Evolutionary conservation across 129 eudicot genomes (phyloP).

Genomic region (Smallanthus sonchifolius): DNA sequence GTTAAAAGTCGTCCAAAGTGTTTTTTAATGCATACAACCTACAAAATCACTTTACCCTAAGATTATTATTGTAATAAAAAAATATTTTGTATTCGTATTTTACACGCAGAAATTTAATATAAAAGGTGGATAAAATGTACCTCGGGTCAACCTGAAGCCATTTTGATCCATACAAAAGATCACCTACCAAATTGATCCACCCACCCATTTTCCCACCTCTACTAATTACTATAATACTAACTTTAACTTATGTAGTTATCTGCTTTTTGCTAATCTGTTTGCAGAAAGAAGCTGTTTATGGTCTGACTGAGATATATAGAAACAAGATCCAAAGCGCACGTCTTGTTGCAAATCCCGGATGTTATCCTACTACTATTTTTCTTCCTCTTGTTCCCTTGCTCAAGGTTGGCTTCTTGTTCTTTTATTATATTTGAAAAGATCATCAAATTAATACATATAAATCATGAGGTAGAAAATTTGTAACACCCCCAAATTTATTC

Average conservation of each 20-base stretch:
- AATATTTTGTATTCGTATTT: too few species aligned
- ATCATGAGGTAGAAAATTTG: neutral
- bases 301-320: slow-evolving; percentile 83
- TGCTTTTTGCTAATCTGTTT: slow-evolving; percentile 14
- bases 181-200: neutral
- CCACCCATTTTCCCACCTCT: neutral
- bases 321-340: slow-evolving; percentile 72
- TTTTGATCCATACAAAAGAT: neutral
- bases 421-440: neutral
- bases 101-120: too few species aligned
- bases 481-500: too few species aligned
- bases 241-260: neutral
- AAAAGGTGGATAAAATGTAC: neutral
- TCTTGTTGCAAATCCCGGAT: slow-evolving; percentile 97
- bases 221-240: neutral
- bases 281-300: slow-evolving; percentile 97
- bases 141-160: neutral
- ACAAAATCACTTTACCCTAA: neutral
- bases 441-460: neutral
- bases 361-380: slow-evolving; percentile 90
- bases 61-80: too few species aligned
- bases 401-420: slow-evolving; percentile 43
- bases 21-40: neutral
- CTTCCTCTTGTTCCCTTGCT: slow-evolving; percentile 92
- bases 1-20: neutral